Base-by-base conservation (phyloP, 2,329 filamentous ascomycete species). In the Fusarium dimerum region DNA sequence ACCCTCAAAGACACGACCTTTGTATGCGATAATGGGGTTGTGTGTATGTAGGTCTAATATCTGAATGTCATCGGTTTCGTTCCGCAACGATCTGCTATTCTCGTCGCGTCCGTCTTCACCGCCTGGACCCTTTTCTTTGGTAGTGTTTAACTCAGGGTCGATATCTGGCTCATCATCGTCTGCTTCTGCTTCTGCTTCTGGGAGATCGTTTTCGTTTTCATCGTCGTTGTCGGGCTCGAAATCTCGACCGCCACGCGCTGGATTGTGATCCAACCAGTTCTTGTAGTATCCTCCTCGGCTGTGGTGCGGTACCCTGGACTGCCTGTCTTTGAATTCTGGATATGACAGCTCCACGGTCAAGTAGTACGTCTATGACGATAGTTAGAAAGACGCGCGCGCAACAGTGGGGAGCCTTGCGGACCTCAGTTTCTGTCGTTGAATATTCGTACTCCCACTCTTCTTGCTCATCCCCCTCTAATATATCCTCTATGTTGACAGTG, bases 1-100 rank as follows among this genome's bases (percentile, higher is more conserved):
- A 59, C 91, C 93, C 57, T 84, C 85, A 67, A 92, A 94, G 18
- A 95, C 76, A 56, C 87, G 83, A 30, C 88, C 89, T 52, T 87
- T 82, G 72, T 95, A 95, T 18, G 88, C 88, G 53, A 96, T 80
- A 29, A 96, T 76, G 0, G 93, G 93, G 45, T 89, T 87, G 3
- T 74, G 66, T 1, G 87, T 87, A 70, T 96, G 88, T 4, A 97
- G 78, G 29, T 90, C 91, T n/a, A 94, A 77, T 46, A 97, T 86
- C 66, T 96, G 91, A 6, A 96, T 82, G 39, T 81, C 73, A 17
- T 62, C 55, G 12, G 49, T 44, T 15, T 49, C 47, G 15, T 56
- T 47, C 20, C 58, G 45, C 10, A 36, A 15, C 13, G 42, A 17
- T 40, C 64, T 62, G 36, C 64, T 51, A 13, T 52, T 52, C 9